phyloP scores from a whole-genome alignment of 1,139 yeast genomes.

The Nakaseomyces nivariensis region DNA sequence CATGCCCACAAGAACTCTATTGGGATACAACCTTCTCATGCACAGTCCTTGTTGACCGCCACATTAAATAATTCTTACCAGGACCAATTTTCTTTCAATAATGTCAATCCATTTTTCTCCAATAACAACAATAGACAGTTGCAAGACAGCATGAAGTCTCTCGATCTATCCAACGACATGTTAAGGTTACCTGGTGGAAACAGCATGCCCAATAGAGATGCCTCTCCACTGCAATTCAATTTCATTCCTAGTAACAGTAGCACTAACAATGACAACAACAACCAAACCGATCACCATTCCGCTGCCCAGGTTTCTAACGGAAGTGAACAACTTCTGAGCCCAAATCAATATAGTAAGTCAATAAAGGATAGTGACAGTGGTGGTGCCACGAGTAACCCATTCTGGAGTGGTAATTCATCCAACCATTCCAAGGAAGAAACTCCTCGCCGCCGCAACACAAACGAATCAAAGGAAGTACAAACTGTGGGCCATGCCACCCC shows the following conservation, averaged over 20 bases:
- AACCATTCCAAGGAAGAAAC: neutral
- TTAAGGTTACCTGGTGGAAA: neutral
- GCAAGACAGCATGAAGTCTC: constrained; percentile 4
- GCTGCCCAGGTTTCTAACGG: neutral
- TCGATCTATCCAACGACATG: constrained; percentile 1
- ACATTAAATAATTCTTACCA: constrained; percentile 9
- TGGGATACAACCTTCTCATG: constrained; percentile 6
- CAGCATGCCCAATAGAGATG: neutral
- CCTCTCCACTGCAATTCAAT: neutral
- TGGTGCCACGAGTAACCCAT: neutral
- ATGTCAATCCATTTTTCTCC: constrained; percentile 6
- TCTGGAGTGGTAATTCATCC: neutral
- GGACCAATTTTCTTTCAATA: neutral
- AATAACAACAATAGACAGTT: constrained; percentile 1
- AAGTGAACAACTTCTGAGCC: neutral
- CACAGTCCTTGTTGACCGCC: constrained; percentile 15
- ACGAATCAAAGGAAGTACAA: neutral
- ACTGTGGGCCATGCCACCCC: neutral
- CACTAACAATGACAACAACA: neutral
- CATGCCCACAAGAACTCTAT: constrained; percentile 2
- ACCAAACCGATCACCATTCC: neutral
- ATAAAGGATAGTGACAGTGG: neutral
- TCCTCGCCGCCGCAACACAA: neutral
- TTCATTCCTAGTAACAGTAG: neutral
- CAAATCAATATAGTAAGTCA: neutral